Evolutionary conservation across 148 eudicot genomes (phyloP).

Genomic region (Chenopodium berlandieri): DNA sequence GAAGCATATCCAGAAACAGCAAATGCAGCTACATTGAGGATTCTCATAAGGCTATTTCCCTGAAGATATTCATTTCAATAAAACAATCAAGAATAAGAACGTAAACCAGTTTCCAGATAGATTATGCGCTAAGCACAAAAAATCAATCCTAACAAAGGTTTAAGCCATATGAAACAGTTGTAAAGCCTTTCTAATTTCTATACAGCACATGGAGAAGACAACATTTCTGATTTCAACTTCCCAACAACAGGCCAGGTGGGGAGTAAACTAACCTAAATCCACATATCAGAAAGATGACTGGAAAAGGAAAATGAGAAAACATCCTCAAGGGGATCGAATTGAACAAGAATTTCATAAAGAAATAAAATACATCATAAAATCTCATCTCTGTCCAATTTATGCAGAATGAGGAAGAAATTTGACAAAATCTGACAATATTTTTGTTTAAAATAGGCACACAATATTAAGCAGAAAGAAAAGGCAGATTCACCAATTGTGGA

Average conservation of each 20-base stretch:
- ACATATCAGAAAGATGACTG: background rate
- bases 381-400: background rate
- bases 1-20: constrained; percentile 83
- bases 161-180: background rate
- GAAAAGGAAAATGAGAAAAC: background rate
- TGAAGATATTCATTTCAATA: constrained; percentile 23
- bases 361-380: background rate
- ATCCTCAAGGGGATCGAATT: background rate
- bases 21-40: constrained; percentile 82
- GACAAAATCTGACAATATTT: background rate
- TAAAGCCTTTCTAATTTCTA: background rate
- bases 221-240: background rate
- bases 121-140: constrained; percentile 1
- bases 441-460: background rate
- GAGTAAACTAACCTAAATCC: background rate
- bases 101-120: background rate
- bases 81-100: background rate
- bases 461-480: background rate
- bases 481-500: background rate
- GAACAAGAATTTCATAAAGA: background rate
- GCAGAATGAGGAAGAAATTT: background rate
- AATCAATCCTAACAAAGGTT: background rate
- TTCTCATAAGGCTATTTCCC: constrained; percentile 82
- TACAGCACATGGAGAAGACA: background rate
- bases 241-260: background rate